Evolutionary conservation across 768 basidiomycete genomes (phyloP), one percentile per base, ranked within the genome.

Genomic region (Kwoniella botswanensis): DNA sequence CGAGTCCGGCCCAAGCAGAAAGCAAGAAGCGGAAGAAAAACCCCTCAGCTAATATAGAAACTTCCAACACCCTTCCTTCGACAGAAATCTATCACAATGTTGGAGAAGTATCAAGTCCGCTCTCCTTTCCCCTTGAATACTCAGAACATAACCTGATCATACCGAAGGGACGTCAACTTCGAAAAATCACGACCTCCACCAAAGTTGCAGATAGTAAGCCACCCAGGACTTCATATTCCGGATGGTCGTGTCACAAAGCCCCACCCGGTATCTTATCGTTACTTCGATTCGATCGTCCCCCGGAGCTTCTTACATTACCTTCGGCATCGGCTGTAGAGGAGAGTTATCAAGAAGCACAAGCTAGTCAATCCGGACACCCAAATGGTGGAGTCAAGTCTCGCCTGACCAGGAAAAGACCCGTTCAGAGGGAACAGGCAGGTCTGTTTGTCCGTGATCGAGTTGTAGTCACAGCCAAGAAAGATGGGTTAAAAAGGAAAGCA

Each of bases 261-360:
- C 68, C 68, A 15, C 18, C 55, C 11, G 53, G 61, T 41, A 64
- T 70, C 43, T 24, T 64, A 35, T 57, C 55, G 12, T 24, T 60
- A 18, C 68, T 70, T 21, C 68, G 68, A n/a, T 58, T 70, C 55
- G 68, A 70, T 42, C 68, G 65, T 63, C 62, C 61, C 12, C 68
- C 68, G 13, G 55, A 57, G 26, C 43, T 63, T 13, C 61, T 69
- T 26, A 58, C 63, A 26, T 44, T 63, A 5, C 63, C 68, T 17
- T 11, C 22, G 15, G 6, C 15, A 59, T 17, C 58, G 9, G 13
- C 58, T 29, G 41, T 24, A 56, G 15, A 56, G 21, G 55, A 21
- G 58, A 41, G 22, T 41, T 41, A 24, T 35, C 29, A 57, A 10
- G 13, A 5, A 50, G 46, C 46, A 15, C 46, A 50, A 18, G 13